Evolutionary conservation across 495 filamentous ascomycete genomes (phyloP), one percentile per base, ranked within the genome.

Genomic region (Tirmania nivea): DNA sequence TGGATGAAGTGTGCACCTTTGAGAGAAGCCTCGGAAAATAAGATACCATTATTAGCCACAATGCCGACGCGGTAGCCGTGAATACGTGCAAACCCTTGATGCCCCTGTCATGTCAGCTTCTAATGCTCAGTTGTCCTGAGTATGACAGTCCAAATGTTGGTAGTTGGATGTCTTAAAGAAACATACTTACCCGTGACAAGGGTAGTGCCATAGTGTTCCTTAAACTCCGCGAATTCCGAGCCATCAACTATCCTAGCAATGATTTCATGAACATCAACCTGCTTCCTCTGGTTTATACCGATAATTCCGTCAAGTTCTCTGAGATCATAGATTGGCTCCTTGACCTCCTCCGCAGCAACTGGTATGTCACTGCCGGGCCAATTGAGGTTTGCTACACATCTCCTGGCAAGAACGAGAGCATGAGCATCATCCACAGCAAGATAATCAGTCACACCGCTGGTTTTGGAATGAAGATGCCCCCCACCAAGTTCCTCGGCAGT

Each of bases 1-100:
- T 97, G 84, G 64, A 96, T 93, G 69, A 97, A 97, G 68, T 97
- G 90, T 5, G 90, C 87, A 10, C 90, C 90, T 67, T 97, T 97
- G 49, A 94, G 75, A 3, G 85, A 78, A 14, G 82, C 84, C 59
- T 83, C 78, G 37, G 84, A 89, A 74, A 95, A 94, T n/a, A 97
- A 73, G 59, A 96, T 94, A 51, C 92, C 92, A 63, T 96, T 93
- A 72, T 96, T 96, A 51, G 88, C 90, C 6, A 97, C 70, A 57
- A 97, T 94, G 50, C 90, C 90, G 16, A 97, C 84, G 42, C 78
- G 84, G 54, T 94, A 82, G 34, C 86, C 85, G 67, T 94, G 83
- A 62, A 96, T 95, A 55, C 71, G 72, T 1, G 84, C 88, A 65
- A 96, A 97, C 25, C 90, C 89, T 69, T 49, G 21, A 50, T 14